Conservation (phyloP, 768 basidiomycete genomes). For the Leccinum longicurvipes region DNA sequence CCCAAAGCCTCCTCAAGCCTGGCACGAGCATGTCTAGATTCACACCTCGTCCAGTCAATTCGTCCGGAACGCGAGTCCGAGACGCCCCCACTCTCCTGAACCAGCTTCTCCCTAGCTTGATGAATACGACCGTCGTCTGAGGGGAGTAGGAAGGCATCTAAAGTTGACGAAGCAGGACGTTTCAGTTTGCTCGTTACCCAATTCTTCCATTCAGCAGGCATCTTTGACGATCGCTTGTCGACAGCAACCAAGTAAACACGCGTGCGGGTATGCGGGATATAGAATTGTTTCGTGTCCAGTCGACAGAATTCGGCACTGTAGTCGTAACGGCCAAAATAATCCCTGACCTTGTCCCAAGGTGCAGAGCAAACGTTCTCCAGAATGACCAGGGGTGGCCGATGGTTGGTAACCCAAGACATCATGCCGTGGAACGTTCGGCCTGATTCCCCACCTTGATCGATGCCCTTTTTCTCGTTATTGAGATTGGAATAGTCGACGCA, state of each 20-base stretch:
- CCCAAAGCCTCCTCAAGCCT: constrained; percentile 83
- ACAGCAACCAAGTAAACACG: constrained; percentile 86
- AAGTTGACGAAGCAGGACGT: constrained; percentile 82
- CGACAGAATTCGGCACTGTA: constrained; percentile 72
- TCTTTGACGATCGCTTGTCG: constrained; percentile 53
- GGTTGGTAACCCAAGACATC: constrained; percentile 87
- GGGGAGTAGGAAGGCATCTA: constrained; percentile 89
- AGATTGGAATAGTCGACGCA: constrained; percentile 98
- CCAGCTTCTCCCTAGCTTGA: constrained; percentile 81
- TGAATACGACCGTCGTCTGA: constrained; percentile 91
- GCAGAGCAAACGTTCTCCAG: constrained; percentile 93
- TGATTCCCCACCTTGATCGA: constrained; percentile 88
- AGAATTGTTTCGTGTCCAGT: constrained; percentile 85
- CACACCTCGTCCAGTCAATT: constrained; percentile 90
- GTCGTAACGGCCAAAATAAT: constrained; percentile 68
- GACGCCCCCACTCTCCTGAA: constrained; percentile 55
- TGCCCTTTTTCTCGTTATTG: constrained; percentile 88
- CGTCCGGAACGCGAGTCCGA: constrained; percentile 68
- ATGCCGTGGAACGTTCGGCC: constrained; percentile 93
- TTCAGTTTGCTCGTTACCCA: constrained; percentile 58
- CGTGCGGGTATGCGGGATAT: constrained; percentile 92
- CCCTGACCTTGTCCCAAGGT: constrained; percentile 76
- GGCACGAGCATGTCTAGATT: constrained; percentile 86
- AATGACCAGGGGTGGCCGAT: constrained; percentile 88
- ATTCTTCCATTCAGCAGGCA: constrained; percentile 70